Base-by-base conservation (phyloP, 306 rosid genomes). In the Herpetospermum pedunculosum region DNA sequence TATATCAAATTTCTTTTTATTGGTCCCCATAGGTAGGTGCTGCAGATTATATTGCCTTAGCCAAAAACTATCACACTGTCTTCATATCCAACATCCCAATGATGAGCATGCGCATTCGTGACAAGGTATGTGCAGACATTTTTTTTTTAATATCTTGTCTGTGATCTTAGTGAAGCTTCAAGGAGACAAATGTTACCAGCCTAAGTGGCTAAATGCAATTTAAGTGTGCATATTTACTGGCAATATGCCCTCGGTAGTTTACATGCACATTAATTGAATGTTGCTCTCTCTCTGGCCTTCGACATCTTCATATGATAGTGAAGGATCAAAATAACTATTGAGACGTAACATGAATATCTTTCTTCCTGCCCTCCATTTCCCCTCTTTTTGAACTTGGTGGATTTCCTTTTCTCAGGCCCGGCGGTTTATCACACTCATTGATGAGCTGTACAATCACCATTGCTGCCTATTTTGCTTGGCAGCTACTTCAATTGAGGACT, bases 31-130 rank as follows among this genome's bases (percentile, higher is more conserved):
- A 93, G 98, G 83, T 93, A 83, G 97, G 98, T 62, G 98, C 98
- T 75, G 98, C 98, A 37, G 98, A 93, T 77, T 93, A 93, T 81
- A 93, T 93, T 85, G 98, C 98, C 48, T 89, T 93, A 12, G 98
- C 98, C 29, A 92, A 91, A 78, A 91, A 88, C 81, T 90, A 80
- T 80, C 98, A 93, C 79, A 93, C 97, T 21, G 84, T 93, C 68
- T 91, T 93, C 86, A 83, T 93, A 80, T 87, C 90, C 76, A 84
- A 83, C 80, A 91, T 93, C 78, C 98, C 98, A 65, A 48, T 74
- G 65, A 93, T 93, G 98, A 93, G 98, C 70, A 91, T 93, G 97
- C 92, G 91, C 59, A 89, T 87, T 53, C 82, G 98, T 57, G 98
- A 93, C 85, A 87, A 89, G 98, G 98, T 93, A 84, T 76, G 40